phyloP scores from a whole-genome alignment of 768 basidiomycete species.

The Suillus subluteus region DNA sequence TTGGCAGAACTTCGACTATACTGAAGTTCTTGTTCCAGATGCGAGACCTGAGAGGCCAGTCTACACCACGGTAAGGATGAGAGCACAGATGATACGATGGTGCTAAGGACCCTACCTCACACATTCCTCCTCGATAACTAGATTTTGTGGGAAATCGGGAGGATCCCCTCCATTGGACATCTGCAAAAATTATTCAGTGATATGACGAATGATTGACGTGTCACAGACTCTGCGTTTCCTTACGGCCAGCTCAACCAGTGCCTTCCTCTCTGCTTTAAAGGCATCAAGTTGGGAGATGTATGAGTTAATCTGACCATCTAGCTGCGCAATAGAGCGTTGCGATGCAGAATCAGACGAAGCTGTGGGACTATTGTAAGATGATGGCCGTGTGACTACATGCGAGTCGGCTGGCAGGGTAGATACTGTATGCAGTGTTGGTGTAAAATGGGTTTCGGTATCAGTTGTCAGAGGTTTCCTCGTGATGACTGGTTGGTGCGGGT shows the following conservation, averaged over 20 bases:
- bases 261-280: conserved; percentile 41
- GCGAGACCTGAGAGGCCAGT: conserved; percentile 32
- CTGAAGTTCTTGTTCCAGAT: conserved; percentile 37
- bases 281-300: conserved; percentile 40
- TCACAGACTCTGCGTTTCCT: conserved; percentile 27
- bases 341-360: not conserved
- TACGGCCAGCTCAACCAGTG: conserved; percentile 28
- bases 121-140: conserved; percentile 40
- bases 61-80: conserved; percentile 21
- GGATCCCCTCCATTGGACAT: not conserved
- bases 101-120: conserved; percentile 30
- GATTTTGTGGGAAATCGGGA: conserved; percentile 26
- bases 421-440: not conserved
- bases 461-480: not conserved
- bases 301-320: conserved; percentile 41
- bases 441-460: not conserved
- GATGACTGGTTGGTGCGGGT: not conserved
- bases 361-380: not conserved
- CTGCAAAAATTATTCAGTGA: conserved; percentile 1
- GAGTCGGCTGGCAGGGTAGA: not conserved
- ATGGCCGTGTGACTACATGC: not conserved
- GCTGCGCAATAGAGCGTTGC: conserved; percentile 27
- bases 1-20: conserved; percentile 24
- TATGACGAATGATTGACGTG: not conserved
- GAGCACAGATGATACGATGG: not conserved